Evolutionary conservation across 2,329 filamentous ascomycete species (phyloP), one percentile per base, ranked within the genome.

Genomic region (Akanthomyces uredinophilus): DNA sequence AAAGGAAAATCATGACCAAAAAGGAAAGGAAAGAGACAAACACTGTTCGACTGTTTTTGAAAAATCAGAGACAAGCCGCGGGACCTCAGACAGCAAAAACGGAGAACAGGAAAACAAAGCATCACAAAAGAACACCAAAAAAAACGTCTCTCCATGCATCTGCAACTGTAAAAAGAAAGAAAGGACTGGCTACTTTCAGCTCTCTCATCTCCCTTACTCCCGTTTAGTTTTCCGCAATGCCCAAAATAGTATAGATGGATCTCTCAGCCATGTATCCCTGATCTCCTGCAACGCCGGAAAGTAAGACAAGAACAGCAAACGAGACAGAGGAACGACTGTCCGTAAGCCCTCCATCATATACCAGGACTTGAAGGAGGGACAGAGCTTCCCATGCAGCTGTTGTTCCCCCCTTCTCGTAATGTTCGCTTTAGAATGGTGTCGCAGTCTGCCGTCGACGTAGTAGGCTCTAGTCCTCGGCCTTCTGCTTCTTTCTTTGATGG

Each of bases 251-350:
- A n/a, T 47, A 24, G n/a, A 39, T 41, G n/a, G 32, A 16, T 14
- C 44, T n/a, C 44, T 54, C 11, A 20, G 43, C 55, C 55, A 41
- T 29, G 18, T 35, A 16, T 39, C 14, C 47, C 27, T 14, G n/a
- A 18, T n/a, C 32, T 41, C 52, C 52, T 32, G 52, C 52, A 55
- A 55, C 52, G 39, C 50, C 52, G 52, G 32, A 55, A 44, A 55
- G 14, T 22, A 55, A 55, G 37, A 43, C 22, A 41, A 55, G 32
- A 24, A 44, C 6, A 44, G 18, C 16, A 32, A 24, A 39, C 5
- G n/a, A 20, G 27, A 20, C 5, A 14, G 37, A 5, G 13, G 11
- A 14, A 39, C 37, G 10, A 39, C 37, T 39, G 13, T 5, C 35
- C 13, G 10, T 10, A 10, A 39, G 37, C 37, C 37, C 37, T 39